These are phyloP conservation scores for Glycyrrhiza uralensis DNA, from an alignment of 306 rosid genomes.

Conservation along the genomic window DNA sequence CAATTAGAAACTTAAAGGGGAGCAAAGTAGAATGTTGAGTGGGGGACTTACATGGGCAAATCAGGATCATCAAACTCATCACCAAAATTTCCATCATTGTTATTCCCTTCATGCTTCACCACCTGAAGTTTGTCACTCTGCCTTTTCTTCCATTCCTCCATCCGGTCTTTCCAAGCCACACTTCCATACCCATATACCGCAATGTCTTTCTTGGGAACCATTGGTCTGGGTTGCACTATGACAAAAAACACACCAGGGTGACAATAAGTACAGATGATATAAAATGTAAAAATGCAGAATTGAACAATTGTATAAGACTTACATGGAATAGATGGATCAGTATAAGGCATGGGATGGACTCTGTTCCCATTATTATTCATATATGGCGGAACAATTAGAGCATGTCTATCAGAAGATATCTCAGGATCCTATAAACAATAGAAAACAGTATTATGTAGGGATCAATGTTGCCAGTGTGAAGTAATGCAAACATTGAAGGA, in stretches of 20 bases:
- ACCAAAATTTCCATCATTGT: slow-evolving; percentile 46
- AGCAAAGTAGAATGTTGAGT: background rate
- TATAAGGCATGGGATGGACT: slow-evolving; percentile 65
- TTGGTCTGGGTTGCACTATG: slow-evolving; percentile 87
- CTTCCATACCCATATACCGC: slow-evolving; percentile 97
- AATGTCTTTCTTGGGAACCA: slow-evolving; percentile 94
- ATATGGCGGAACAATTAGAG: slow-evolving; percentile 79
- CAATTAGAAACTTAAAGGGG: background rate
- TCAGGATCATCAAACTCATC: slow-evolving; percentile 75
- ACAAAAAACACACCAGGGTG: slow-evolving; percentile 18
- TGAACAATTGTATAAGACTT: slow-evolving; percentile 27
- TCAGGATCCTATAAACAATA: slow-evolving; percentile 60
- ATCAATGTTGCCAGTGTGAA: background rate
- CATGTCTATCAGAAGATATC: slow-evolving; percentile 79
- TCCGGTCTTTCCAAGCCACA: slow-evolving; percentile 93
- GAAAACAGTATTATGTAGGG: background rate
- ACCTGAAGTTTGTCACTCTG: slow-evolving; percentile 90
- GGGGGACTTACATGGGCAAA: slow-evolving; percentile 70
- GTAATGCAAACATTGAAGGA: background rate
- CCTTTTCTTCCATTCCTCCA: slow-evolving; percentile 95
- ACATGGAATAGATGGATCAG: slow-evolving; percentile 68
- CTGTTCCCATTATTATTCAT: slow-evolving; percentile 63
- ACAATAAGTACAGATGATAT: slow-evolving; percentile 5
- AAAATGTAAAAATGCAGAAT: background rate
- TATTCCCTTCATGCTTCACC: slow-evolving; percentile 75